These are phyloP conservation scores for Neopestalotiopsis sp. DNA, from an alignment of 2,329 filamentous ascomycete genomes.

Conservation along the genomic window DNA sequence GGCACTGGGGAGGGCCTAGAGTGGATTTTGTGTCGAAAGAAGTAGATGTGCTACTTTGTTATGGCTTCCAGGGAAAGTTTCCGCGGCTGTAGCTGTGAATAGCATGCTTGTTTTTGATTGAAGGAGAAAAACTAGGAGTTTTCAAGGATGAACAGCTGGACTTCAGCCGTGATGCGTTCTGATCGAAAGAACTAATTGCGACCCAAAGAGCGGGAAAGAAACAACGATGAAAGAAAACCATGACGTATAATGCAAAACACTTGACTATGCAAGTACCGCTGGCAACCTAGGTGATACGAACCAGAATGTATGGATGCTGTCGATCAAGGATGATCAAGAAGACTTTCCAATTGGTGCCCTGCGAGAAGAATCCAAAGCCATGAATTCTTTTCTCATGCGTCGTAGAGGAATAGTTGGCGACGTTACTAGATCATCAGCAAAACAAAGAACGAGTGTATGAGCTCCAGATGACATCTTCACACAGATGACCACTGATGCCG, in stretches of 20 bases:
- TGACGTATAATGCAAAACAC: background rate
- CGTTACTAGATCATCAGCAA: conserved; percentile 14
- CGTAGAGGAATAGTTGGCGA: background rate
- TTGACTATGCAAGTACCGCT: background rate
- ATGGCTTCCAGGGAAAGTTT: background rate
- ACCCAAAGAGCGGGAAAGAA: background rate
- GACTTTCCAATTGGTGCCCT: background rate
- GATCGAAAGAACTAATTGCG: background rate
- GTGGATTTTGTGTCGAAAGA: background rate
- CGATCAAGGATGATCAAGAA: background rate
- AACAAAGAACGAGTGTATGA: conserved; percentile 15
- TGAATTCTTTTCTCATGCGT: background rate
- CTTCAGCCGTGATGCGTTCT: background rate
- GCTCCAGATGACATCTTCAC: conserved; percentile 4
- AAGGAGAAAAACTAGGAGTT: background rate
- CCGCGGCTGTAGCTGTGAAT: background rate
- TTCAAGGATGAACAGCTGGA: background rate
- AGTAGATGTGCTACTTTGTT: background rate
- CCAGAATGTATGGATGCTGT: background rate
- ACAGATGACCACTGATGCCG: conserved; percentile 7
- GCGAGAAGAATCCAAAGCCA: background rate
- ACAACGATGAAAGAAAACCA: background rate
- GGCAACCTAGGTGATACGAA: background rate
- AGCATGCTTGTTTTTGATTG: background rate
- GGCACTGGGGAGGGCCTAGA: background rate